phyloP scores from a whole-genome alignment of 139 green algal genomes.

The Ettlia oleoabundans region DNA sequence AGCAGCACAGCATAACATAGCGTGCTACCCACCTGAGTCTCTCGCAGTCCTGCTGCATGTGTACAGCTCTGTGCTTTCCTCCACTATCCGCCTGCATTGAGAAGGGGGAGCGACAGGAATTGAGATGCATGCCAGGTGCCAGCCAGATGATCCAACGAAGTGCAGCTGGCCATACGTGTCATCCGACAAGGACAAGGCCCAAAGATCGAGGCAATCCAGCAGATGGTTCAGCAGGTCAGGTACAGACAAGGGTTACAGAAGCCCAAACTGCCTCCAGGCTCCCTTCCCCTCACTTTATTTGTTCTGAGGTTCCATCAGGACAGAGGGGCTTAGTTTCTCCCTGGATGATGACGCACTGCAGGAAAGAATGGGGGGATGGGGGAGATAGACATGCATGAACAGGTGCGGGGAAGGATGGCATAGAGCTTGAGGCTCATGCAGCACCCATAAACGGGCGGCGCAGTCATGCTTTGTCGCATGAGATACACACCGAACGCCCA shows the following conservation, averaged over 20 bases:
- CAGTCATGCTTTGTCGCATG: no score
- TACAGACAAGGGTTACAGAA: no score
- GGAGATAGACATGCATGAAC: background rate
- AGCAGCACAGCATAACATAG: no score
- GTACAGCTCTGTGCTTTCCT: constrained; percentile 73
- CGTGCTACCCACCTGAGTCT: constrained; percentile 6
- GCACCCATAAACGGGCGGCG: no score
- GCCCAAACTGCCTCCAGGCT: no score
- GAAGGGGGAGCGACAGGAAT: no score
- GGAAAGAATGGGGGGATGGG: background rate
- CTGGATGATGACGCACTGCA: constrained; percentile 55
- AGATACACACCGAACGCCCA: no score
- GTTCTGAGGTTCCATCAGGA: constrained; percentile 50
- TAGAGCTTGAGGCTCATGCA: background rate
- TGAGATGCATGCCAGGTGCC: background rate
- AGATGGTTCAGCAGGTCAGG: no score
- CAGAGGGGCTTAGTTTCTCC: constrained; percentile 57
- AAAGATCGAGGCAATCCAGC: no score
- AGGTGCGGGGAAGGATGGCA: background rate
- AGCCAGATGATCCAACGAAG: background rate
- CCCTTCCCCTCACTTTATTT: constrained; percentile 52
- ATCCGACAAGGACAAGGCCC: no score
- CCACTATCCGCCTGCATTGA: constrained; percentile 58
- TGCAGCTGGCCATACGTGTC: no score
- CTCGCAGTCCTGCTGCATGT: constrained; percentile 58